Conservation (phyloP, 2,329 filamentous ascomycete species). For the Aureobasidium sp. region DNA sequence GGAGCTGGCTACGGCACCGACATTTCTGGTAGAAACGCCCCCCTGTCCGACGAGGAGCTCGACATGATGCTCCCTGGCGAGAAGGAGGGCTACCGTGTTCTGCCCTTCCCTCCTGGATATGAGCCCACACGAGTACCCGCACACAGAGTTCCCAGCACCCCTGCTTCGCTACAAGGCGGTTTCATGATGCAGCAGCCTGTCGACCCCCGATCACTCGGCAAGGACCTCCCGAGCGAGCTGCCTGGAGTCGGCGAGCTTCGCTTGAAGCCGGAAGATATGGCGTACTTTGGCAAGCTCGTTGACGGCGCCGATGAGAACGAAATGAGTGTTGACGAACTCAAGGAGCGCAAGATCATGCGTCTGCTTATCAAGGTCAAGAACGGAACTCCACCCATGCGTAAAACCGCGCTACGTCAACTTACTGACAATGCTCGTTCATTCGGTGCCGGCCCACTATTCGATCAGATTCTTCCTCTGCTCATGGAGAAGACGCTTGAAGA, state of each 20-base stretch:
- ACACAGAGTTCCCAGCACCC: conserved; percentile 66
- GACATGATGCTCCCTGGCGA: conserved; percentile 70
- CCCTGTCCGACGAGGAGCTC: conserved; percentile 88
- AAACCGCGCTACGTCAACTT: conserved; percentile 92
- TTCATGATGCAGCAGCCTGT: conserved; percentile 98
- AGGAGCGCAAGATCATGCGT: conserved; percentile 98
- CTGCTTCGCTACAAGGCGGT: conserved; percentile 57
- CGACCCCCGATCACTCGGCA: conserved; percentile 72
- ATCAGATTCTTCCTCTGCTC: conserved; percentile 90
- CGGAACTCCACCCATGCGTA: conserved; percentile 95
- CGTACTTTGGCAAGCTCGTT: conserved; percentile 95
- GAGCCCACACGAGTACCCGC: conserved; percentile 72
- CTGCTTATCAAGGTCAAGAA: conserved; percentile 98
- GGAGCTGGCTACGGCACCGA: conserved; percentile 69
- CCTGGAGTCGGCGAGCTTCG: conserved; percentile 92
- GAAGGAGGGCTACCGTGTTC: conserved; percentile 83
- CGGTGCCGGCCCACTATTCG: conserved; percentile 87
- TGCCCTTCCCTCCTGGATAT: conserved; percentile 87
- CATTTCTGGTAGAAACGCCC: conserved; percentile 68
- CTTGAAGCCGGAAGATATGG: conserved; percentile 98
- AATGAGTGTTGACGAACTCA: conserved; percentile 89
- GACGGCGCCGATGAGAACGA: conserved; percentile 88
- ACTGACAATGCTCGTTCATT: conserved; percentile 97
- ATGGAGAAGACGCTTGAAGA: conserved; percentile 99
- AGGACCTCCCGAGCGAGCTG: conserved; percentile 90